Evolutionary conservation across 2,329 filamentous ascomycete species (phyloP).

Genomic region (Hawksworthiomyces lignivorus): DNA sequence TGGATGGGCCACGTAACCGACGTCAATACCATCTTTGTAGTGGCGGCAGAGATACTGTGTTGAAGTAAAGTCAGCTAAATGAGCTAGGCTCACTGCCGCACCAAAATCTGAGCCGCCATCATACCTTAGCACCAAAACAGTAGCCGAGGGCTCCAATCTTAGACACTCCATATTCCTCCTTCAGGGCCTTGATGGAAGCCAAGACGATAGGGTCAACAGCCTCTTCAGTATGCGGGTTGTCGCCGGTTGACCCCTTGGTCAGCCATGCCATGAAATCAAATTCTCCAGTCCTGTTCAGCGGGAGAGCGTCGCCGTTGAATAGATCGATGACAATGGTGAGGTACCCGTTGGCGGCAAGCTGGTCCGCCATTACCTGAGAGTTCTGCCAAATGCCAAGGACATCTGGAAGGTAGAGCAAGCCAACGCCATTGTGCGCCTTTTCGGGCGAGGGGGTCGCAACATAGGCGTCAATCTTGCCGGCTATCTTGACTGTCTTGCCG

Average conservation of each 20-base stretch:
- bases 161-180: constrained; percentile 45
- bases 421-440: constrained; percentile 30
- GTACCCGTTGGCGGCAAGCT: constrained; percentile 67
- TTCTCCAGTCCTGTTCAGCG: constrained; percentile 35
- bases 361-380: constrained; percentile 61
- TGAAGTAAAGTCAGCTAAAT: too few relatives aligned
- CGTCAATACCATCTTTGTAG: constrained; percentile 56
- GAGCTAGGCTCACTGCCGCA: too few relatives aligned
- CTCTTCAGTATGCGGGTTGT: constrained; percentile 20
- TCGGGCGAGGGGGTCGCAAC: constrained; percentile 37
- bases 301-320: constrained; percentile 58
- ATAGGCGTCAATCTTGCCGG: constrained; percentile 40
- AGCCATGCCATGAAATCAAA: constrained; percentile 39
- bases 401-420: constrained; percentile 37
- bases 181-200: constrained; percentile 49
- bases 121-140: constrained; percentile 66
- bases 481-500: constrained; percentile 31
- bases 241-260: constrained; percentile 35
- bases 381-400: constrained; percentile 48
- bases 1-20: constrained; percentile 68
- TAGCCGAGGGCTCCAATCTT: constrained; percentile 61
- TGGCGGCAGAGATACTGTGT: constrained; percentile 65
- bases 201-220: constrained; percentile 39
- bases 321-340: constrained; percentile 61
- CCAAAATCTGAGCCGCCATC: not conserved